Base-by-base conservation (phyloP, 352 stramenopile species). In the Phytophthora agathidicida region DNA sequence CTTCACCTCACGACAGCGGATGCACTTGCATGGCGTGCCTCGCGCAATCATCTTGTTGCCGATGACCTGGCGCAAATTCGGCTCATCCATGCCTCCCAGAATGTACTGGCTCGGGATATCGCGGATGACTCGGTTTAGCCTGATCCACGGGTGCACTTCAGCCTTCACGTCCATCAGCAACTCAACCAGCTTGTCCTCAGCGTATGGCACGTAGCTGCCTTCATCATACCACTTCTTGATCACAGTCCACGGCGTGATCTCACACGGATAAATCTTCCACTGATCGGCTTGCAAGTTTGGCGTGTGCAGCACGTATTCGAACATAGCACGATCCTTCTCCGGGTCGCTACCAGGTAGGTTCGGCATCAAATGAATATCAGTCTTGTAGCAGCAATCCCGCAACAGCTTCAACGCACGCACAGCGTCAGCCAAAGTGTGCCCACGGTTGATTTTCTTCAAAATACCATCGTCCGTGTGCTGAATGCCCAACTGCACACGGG, bases 231-330 rank as follows among this genome's bases (percentile, higher is more conserved):
- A 96, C 67, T 92, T 92, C 68, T 96, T 96, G 47, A 96, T 96
- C 23, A 96, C 81, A 1, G 85, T 94, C 88, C 88, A 97, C 1
- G 89, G 89, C 22, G 89, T 96, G 50, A 97, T 91, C 66, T 97
- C 91, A 64, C 90, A 97, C 35, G 93, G 93, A 27, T 98, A 98
- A 68, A 98, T 97, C 77, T 98, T 98, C 92, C 91, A 98, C 70
- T 98, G 91, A 54, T 98, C 93, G 1, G 91, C 90, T 61, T 98
- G 91, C n/a, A 98, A 73, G 47, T 96, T 73, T 6, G 87, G 75
- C 26, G 91, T 93, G 26, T 86, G 58, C 32, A 98, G 62, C 14
- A 98, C 86, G 35, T 92, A 91, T 14, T 96, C 81, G 58, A 98
- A 97, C 93, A 98, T 98, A 14, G 68, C 53, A 16, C 76, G 76